These are phyloP conservation scores for Haematococcus lacustris DNA, from an alignment of 139 green algal species.

Conservation along the genomic window DNA sequence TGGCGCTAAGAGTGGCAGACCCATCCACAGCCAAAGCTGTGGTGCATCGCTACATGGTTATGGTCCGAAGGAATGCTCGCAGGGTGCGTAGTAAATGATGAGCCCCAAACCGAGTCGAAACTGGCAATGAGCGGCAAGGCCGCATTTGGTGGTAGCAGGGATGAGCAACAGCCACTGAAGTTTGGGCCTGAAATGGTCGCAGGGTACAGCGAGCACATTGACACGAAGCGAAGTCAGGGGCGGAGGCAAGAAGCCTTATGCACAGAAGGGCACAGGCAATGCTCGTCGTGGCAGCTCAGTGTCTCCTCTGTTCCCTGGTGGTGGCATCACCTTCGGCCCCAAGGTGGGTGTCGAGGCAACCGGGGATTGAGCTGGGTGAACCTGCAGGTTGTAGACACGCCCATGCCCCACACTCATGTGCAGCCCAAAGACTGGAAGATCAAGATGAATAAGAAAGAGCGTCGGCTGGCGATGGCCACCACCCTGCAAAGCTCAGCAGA, in stretches of 20 bases:
- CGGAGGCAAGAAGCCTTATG: constrained; percentile 93
- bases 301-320: constrained; percentile 83
- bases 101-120: too few species aligned
- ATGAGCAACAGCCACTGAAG: too few species aligned
- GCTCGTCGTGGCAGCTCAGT: constrained; percentile 74
- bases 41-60: too few species aligned
- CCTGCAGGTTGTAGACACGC: background rate
- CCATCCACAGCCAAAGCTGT: too few species aligned
- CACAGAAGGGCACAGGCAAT: constrained; percentile 95
- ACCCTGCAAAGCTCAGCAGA: constrained; percentile 81
- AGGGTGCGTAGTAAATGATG: too few species aligned
- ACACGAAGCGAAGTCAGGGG: constrained; percentile 90
- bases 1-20: too few species aligned
- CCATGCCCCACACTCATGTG: too few species aligned
- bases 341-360: constrained; percentile 64
- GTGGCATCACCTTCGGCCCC: constrained; percentile 93
- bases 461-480: constrained; percentile 83
- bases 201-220: constrained; percentile 88
- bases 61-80: too few species aligned
- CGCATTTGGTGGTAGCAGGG: too few species aligned
- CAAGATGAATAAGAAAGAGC: constrained; percentile 99
- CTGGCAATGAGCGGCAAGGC: too few species aligned
- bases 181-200: too few species aligned
- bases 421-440: constrained; percentile 93
- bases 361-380: too few species aligned